Conservation (phyloP, 352 stramenopile genomes). For the Plasmopara muralis region DNA sequence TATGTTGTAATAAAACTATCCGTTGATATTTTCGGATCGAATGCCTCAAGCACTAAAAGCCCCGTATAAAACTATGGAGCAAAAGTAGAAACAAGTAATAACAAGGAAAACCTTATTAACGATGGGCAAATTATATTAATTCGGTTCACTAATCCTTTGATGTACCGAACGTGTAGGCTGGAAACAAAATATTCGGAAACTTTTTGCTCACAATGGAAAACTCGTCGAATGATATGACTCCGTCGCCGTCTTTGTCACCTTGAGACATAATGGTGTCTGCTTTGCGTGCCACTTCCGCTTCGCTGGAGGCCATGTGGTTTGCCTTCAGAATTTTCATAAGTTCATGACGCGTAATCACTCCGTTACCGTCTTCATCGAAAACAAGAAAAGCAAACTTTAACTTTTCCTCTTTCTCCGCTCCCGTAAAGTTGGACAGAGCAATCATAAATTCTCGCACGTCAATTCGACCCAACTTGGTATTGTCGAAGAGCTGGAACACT, state of each 20-base stretch:
- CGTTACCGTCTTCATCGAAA: slow-evolving; percentile 93
- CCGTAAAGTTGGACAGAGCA: slow-evolving; percentile 90
- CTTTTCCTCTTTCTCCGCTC: slow-evolving; percentile 93
- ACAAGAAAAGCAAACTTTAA: slow-evolving; percentile 96
- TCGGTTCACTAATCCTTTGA: too few species aligned
- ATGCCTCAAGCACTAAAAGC: too few species aligned
- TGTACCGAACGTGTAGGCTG: slow-evolving; percentile 17
- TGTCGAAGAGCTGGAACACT: slow-evolving; percentile 88
- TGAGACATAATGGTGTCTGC: slow-evolving; percentile 97
- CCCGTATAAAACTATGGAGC: too few species aligned
- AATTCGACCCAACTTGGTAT: slow-evolving; percentile 88
- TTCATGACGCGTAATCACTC: slow-evolving; percentile 91
- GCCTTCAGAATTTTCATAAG: slow-evolving; percentile 93
- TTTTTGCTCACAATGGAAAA: slow-evolving; percentile 95
- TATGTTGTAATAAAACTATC: too few species aligned
- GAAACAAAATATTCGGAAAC: slow-evolving; percentile 95
- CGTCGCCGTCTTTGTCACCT: slow-evolving; percentile 93
- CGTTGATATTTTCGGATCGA: too few species aligned
- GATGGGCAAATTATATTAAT: too few species aligned
- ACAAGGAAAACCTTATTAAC: too few species aligned
- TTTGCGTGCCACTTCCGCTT: slow-evolving; percentile 91
- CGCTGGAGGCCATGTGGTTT: slow-evolving; percentile 91
- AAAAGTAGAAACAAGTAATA: too few species aligned
- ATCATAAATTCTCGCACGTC: slow-evolving; percentile 94
- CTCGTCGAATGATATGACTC: slow-evolving; percentile 96